Conservation (phyloP, 202 grass and related monocot species). For the Zizania palustris region DNA sequence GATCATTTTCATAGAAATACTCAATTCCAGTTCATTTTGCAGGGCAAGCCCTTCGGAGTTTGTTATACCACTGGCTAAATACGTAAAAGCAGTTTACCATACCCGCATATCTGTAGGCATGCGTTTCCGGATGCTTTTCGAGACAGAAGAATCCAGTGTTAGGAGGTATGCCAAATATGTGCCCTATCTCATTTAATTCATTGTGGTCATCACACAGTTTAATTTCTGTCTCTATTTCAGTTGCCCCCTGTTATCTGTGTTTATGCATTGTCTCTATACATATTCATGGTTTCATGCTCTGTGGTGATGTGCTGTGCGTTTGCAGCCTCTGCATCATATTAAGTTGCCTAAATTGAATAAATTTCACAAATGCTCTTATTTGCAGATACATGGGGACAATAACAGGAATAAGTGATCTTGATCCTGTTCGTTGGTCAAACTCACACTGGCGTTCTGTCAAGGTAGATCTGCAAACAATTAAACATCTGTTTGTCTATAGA, state of each 20-base stretch:
- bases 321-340: background rate
- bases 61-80: constrained; percentile 89
- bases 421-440: constrained; percentile 85
- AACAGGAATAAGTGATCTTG: constrained; percentile 96
- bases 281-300: constrained; percentile 1
- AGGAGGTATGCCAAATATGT: constrained; percentile 68
- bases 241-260: background rate
- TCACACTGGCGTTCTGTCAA: constrained; percentile 99
- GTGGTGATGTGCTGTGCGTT: background rate
- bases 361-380: constrained; percentile 29
- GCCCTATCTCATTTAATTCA: constrained; percentile 18
- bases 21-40: constrained; percentile 38
- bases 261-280: constrained; percentile 31
- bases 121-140: constrained; percentile 99
- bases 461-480: constrained; percentile 48
- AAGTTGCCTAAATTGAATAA: constrained; percentile 39
- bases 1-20: constrained; percentile 16
- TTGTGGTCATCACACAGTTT: background rate
- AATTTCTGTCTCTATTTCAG: constrained; percentile 19
- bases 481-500: constrained; percentile 15
- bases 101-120: constrained; percentile 96
- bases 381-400: constrained; percentile 99
- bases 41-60: constrained; percentile 98
- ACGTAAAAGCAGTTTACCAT: constrained; percentile 92
- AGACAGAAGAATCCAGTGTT: constrained; percentile 98